Percentiles rank a stretch among this genome's conserved stretches.
phyloP scores from a whole-genome alignment of 2,329 filamentous ascomycete species.

The Didymella pomorum region DNA sequence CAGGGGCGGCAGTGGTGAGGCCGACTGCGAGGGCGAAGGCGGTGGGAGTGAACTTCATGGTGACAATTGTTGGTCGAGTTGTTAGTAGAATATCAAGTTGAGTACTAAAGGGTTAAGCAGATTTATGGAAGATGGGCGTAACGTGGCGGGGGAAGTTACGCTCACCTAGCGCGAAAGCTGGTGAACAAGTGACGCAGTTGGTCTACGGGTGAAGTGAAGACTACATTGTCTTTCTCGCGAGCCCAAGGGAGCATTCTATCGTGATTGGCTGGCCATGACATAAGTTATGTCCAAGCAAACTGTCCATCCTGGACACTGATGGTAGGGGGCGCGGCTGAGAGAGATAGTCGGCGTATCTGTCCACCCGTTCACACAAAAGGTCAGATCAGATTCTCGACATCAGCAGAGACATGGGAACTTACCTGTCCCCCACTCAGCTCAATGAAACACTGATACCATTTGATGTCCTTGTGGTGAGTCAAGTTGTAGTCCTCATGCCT shows the following conservation, averaged over 20 bases:
- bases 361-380: not conserved
- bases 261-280: not conserved
- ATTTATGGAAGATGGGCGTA: not conserved
- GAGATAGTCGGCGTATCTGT: not conserved
- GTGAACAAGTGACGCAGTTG: not conserved
- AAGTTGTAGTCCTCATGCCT: not conserved
- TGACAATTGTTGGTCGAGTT: not conserved
- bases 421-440: not conserved
- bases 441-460: not conserved
- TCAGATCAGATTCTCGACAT: not conserved
- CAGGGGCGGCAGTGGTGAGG: constrained; percentile 1
- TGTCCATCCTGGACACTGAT: not conserved
- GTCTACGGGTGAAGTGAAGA: not conserved
- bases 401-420: not conserved
- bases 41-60: not conserved
- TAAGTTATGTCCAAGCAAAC: not conserved
- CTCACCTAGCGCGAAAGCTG: not conserved
- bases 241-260: too few species aligned
- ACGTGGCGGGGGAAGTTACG: not conserved
- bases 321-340: not conserved
- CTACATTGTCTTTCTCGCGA: not conserved
- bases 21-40: not conserved
- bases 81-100: not conserved
- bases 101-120: not conserved
- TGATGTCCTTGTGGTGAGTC: not conserved